Conservation (phyloP, 768 basidiomycete genomes). For the Lyophyllum semitale region DNA sequence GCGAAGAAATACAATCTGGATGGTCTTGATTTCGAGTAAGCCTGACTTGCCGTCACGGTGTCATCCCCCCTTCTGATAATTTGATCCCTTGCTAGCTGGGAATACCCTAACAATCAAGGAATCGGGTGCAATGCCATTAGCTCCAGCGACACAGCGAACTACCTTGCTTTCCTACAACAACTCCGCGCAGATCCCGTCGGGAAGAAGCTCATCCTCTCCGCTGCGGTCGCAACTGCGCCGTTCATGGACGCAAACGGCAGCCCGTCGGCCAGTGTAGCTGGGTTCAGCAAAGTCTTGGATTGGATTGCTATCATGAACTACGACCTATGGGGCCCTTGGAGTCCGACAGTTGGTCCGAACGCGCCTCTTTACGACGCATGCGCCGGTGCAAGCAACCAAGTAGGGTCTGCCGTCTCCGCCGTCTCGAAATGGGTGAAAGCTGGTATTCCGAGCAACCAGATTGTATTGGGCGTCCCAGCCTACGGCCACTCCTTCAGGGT, state of each 20-base stretch:
- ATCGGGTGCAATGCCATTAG: conserved; percentile 70
- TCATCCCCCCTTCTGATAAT: neutral
- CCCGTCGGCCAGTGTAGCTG: conserved; percentile 67
- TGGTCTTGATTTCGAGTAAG: conserved; percentile 59
- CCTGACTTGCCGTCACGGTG: neutral
- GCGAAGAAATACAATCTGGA: conserved; percentile 57
- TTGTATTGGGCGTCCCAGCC: conserved; percentile 81
- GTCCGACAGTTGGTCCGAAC: conserved; percentile 75
- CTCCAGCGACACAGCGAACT: conserved; percentile 71
- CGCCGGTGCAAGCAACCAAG: conserved; percentile 53
- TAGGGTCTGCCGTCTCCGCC: conserved; percentile 76
- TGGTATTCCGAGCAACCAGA: conserved; percentile 66
- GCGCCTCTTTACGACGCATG: conserved; percentile 87
- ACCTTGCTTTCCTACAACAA: conserved; percentile 75
- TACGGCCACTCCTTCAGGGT: conserved; percentile 84
- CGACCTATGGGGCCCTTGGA: conserved; percentile 68
- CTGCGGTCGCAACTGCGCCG: conserved; percentile 41
- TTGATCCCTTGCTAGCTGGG: conserved; percentile 62
- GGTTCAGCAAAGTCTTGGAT: conserved; percentile 68
- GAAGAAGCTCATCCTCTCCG: conserved; percentile 58
- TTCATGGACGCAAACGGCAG: conserved; percentile 48
- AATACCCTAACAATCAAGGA: conserved; percentile 75
- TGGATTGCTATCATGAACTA: conserved; percentile 67
- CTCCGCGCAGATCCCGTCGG: conserved; percentile 61
- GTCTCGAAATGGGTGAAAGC: conserved; percentile 73